Evolutionary conservation across 106 monocot species (phyloP).

Genomic region (Dendrobium chrysotoxum): DNA sequence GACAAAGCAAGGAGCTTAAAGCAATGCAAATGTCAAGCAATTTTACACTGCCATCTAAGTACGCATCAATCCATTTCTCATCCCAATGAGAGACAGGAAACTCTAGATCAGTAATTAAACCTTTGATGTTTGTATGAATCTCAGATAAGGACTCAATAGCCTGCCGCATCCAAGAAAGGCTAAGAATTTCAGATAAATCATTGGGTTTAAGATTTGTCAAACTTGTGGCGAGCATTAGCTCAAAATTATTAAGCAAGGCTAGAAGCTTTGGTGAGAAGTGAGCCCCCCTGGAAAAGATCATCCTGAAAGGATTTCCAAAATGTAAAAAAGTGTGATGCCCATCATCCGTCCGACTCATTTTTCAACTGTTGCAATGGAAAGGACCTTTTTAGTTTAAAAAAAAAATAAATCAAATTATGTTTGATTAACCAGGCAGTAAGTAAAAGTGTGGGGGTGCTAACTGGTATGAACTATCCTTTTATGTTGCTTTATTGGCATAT

Average conservation of each 20-base stretch:
- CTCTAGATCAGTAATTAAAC: slow-evolving; percentile 59
- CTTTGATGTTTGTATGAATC: slow-evolving; percentile 39
- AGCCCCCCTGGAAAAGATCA: slow-evolving; percentile 34
- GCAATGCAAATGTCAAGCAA: slow-evolving; percentile 81
- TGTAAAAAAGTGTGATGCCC: slow-evolving; percentile 35
- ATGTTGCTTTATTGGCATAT: no score
- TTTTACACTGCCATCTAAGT: slow-evolving; percentile 74
- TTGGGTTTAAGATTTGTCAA: slow-evolving; percentile 48
- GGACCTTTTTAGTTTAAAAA: neutral
- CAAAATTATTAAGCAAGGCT: slow-evolving; percentile 34
- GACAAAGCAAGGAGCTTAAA: slow-evolving; percentile 59
- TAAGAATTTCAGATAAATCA: slow-evolving; percentile 38
- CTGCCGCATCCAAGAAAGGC: slow-evolving; percentile 61
- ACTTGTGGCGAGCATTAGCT: slow-evolving; percentile 42
- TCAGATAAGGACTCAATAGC: slow-evolving; percentile 49
- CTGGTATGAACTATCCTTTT: no score
- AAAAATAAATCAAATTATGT: neutral
- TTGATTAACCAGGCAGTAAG: neutral
- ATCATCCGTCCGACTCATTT: slow-evolving; percentile 69
- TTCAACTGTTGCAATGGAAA: slow-evolving; percentile 22
- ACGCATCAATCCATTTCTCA: slow-evolving; percentile 70
- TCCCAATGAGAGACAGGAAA: slow-evolving; percentile 89
- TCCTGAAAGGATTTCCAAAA: slow-evolving; percentile 65
- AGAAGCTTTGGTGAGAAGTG: slow-evolving; percentile 37
- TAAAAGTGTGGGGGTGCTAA: neutral